Evolutionary conservation across 1,284 basidiomycete genomes (phyloP).

Genomic region (Cutaneotrichosporon mucoides): DNA sequence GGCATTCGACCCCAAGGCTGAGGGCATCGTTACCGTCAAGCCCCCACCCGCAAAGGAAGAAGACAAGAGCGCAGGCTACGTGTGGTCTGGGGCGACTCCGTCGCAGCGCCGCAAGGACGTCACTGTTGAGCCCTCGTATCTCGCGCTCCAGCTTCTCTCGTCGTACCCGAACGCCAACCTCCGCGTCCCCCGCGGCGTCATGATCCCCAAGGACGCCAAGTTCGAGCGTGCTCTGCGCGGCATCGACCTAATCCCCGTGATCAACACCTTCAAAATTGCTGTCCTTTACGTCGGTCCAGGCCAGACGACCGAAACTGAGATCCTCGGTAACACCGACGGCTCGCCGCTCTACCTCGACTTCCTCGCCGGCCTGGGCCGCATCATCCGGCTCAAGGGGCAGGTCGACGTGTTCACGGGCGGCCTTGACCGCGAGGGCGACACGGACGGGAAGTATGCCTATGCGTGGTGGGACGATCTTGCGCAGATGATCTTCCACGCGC

Average conservation of each 20-base stretch:
- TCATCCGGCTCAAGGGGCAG: constrained; percentile 87
- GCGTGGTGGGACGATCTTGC: constrained; percentile 99
- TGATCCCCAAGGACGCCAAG: constrained; percentile 53
- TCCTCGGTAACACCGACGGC: constrained; percentile 84
- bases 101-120: constrained; percentile 83
- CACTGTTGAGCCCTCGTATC: constrained; percentile 77
- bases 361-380: constrained; percentile 78
- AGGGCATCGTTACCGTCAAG: constrained; percentile 12
- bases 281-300: constrained; percentile 94
- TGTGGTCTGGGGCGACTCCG: constrained; percentile 77
- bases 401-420: constrained; percentile 93
- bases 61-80: constrained; percentile 51
- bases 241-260: constrained; percentile 85
- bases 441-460: constrained; percentile 80
- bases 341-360: constrained; percentile 94
- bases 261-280: constrained; percentile 96
- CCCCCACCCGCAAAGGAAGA: neutral
- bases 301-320: constrained; percentile 78
- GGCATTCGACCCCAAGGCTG: neutral
- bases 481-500: constrained; percentile 91
- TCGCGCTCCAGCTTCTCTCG: constrained; percentile 76
- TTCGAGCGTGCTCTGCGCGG: constrained; percentile 64
- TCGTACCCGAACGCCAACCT: constrained; percentile 60
- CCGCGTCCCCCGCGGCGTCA: constrained; percentile 44
- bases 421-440: constrained; percentile 76